phyloP scores from a whole-genome alignment of 805 yeast genomes.

The Komagataella populi region DNA sequence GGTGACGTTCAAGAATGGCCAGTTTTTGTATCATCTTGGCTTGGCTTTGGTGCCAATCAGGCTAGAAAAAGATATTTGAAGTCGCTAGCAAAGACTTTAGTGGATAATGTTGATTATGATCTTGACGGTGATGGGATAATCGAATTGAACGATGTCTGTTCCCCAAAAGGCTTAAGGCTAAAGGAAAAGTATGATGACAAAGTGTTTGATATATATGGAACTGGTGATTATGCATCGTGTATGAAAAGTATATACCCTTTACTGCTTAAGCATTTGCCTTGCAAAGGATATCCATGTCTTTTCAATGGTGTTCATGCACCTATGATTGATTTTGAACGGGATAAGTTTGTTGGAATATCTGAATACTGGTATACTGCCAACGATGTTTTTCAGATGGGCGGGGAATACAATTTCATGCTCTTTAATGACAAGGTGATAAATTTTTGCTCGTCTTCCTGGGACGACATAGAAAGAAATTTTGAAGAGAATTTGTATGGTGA shows the following conservation, averaged over 20 bases:
- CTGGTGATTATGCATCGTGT: slow-evolving; percentile 72
- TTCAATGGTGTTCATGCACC: slow-evolving; percentile 97
- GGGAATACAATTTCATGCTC: slow-evolving; percentile 65
- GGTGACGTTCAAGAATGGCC: slow-evolving; percentile 70
- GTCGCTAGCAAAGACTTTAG: slow-evolving; percentile 22
- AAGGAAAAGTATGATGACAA: slow-evolving; percentile 33
- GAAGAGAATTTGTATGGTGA: slow-evolving; percentile 43
- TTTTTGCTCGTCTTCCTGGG: slow-evolving; percentile 75
- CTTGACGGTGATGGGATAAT: slow-evolving; percentile 30
- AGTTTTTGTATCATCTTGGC: slow-evolving; percentile 91
- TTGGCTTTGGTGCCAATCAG: slow-evolving; percentile 95
- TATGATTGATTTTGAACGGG: slow-evolving; percentile 60
- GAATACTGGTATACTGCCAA: slow-evolving; percentile 97
- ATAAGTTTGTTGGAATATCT: slow-evolving; percentile 83
- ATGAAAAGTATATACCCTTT: slow-evolving; percentile 61
- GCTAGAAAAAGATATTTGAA: slow-evolving; percentile 66
- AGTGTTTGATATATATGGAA: slow-evolving; percentile 46
- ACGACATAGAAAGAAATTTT: slow-evolving; percentile 28
- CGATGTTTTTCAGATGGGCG: slow-evolving; percentile 81
- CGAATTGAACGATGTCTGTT: slow-evolving; percentile 61
- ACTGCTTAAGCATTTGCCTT: slow-evolving; percentile 65
- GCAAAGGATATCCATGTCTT: slow-evolving; percentile 78
- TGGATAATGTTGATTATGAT: slow-evolving; percentile 31
- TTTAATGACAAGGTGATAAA: slow-evolving; percentile 54
- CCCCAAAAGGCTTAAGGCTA: slow-evolving; percentile 48